Evolutionary conservation across 805 yeast species (phyloP), one percentile per base, ranked within the genome.

Genomic region (Vanderwaltozyma tropicalis): DNA sequence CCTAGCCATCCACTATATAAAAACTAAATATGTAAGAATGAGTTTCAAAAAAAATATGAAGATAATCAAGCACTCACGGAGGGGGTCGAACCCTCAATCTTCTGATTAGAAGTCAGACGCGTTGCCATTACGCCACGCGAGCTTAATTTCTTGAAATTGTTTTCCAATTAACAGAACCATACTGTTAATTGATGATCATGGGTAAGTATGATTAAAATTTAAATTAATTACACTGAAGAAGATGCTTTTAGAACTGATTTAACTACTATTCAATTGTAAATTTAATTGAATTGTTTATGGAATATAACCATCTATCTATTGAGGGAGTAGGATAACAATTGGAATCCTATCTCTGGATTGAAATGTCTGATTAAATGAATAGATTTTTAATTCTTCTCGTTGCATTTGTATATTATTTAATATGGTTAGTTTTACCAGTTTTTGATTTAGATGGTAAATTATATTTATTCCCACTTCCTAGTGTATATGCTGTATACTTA

Each of bases 11-110:
- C 10, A 21, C 24, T 8, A 24, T 24, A 24, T 11, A 24, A 10
- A 24, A 24, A n/a, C 8, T 24, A 24, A 24, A 10, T 7, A 24
- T 10, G 12, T 4, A 11, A 24, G 5, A 24, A 24, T 10, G 12
- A 11, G 9, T 24, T 10, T 10, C 8, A 8, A 4, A 7, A 24
- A 24, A 24, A 24, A 24, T 10, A 24, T 10, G 19, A 30, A 31
- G 27, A 34, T 30, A 37, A 37, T 22, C 17, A 38, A 52, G 56
- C 66, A 62, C 68, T 63, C 69, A 63, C 62, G 67, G 64, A 59
- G 69, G 68, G 69, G 69, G 69, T 64, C 69, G 69, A 64, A 64
- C 69, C 69, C 69, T 60, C 65, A 64, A 64, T 63, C 69, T 64
- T 63, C 67, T 64, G 69, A 64, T 64, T 64, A 63, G 68, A 63